Evolutionary conservation across 1,284 basidiomycete species (phyloP).

Genomic region (Ceratobasidium sp.): DNA sequence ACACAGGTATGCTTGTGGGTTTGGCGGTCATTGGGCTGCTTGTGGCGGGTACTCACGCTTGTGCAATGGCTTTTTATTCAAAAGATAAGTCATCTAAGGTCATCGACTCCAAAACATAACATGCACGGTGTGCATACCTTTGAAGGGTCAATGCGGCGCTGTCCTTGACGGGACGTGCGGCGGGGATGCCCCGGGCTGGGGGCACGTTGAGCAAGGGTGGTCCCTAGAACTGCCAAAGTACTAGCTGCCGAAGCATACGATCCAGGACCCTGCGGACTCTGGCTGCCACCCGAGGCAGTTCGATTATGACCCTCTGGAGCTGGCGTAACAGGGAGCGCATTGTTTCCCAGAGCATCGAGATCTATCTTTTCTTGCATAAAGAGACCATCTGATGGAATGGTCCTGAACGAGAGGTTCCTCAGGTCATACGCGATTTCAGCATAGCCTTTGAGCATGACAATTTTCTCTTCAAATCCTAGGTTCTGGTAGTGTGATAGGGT

Average conservation of each 20-base stretch:
- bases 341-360: not conserved
- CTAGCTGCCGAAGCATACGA: constrained; percentile 36
- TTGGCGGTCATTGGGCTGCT: not conserved
- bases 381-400: constrained; percentile 12
- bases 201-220: not conserved
- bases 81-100: not conserved
- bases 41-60: constrained; percentile 13
- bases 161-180: constrained; percentile 1
- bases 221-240: constrained; percentile 7
- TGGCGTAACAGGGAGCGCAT: not conserved
- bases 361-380: constrained; percentile 43
- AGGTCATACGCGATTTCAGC: constrained; percentile 40
- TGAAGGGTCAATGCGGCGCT: constrained; percentile 30
- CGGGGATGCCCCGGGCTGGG: constrained; percentile 28
- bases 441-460: constrained; percentile 40
- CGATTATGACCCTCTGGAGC: not conserved
- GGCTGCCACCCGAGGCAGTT: not conserved
- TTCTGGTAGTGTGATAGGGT: constrained; percentile 36
- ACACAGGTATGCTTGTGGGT: not conserved
- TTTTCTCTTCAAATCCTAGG: constrained; percentile 40
- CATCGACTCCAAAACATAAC: not conserved
- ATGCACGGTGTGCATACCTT: constrained; percentile 18
- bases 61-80: constrained; percentile 22
- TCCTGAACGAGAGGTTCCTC: constrained; percentile 34
- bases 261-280: not conserved